Conservation (phyloP, 257 asterid species). For the Ilex aquifolium region DNA sequence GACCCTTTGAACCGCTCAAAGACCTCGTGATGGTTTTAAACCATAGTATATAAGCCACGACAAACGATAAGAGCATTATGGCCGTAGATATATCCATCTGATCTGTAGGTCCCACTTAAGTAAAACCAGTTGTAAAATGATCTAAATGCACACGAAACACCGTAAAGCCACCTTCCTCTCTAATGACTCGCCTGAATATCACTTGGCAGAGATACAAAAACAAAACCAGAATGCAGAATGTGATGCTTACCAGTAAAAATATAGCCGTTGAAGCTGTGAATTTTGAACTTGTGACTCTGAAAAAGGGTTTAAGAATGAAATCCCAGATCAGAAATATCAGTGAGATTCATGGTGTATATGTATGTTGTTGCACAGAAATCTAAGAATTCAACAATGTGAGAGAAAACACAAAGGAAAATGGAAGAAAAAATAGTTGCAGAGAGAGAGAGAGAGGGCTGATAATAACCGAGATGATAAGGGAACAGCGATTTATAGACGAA, state of each 20-base stretch:
- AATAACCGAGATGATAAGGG: slow-evolving; percentile 18
- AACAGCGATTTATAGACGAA: slow-evolving; percentile 39
- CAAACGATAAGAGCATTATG: slow-evolving; percentile 27
- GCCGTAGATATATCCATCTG: slow-evolving; percentile 39
- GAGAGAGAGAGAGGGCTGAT: slow-evolving; percentile 17
- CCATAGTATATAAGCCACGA: slow-evolving; percentile 40
- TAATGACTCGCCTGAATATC: not conserved
- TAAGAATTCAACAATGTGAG: not conserved
- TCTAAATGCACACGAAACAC: not conserved
- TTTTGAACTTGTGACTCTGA: not conserved
- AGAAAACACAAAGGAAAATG: not conserved
- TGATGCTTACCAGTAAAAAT: not conserved
- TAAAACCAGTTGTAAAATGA: not conserved
- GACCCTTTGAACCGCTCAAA: slow-evolving; percentile 37
- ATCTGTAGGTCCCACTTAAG: not conserved
- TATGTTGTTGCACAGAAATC: not conserved
- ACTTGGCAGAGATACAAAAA: not conserved
- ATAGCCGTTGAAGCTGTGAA: not conserved
- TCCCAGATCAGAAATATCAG: not conserved
- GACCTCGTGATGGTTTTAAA: slow-evolving; percentile 35
- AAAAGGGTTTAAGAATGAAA: slow-evolving; percentile 2
- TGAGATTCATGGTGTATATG: not conserved
- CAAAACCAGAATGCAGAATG: not conserved
- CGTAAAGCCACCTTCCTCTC: not conserved
- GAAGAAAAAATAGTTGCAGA: not conserved